A percentile compares a stretch with the other conserved stretches of the same genome.
phyloP scores from a whole-genome alignment of 805 yeast genomes.

The Clavispora santaluciae region DNA sequence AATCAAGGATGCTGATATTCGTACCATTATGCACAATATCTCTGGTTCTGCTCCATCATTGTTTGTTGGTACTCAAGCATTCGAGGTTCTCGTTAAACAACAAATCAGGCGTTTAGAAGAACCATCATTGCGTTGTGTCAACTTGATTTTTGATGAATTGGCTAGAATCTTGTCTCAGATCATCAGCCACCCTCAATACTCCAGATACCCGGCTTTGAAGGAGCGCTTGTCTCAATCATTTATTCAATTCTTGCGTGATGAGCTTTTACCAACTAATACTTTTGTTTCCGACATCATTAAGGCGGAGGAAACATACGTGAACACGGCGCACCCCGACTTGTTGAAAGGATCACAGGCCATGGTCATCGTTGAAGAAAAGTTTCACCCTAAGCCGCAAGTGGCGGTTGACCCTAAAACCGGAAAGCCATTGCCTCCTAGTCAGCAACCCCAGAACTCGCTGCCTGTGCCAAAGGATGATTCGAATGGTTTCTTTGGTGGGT shows the following conservation, averaged over 20 bases:
- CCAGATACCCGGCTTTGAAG: constrained; percentile 87
- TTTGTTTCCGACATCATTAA: constrained; percentile 79
- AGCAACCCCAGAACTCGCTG: constrained; percentile 27
- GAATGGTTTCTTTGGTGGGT: constrained; percentile 92
- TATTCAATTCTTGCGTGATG: constrained; percentile 72
- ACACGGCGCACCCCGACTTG: constrained; percentile 96
- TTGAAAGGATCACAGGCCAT: constrained; percentile 93
- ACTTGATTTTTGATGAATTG: constrained; percentile 88
- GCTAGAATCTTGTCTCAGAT: constrained; percentile 86
- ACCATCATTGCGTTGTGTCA: constrained; percentile 83
- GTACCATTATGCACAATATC: constrained; percentile 95
- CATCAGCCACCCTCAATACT: constrained; percentile 70
- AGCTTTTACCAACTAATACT: constrained; percentile 76
- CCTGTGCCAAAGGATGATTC: constrained; percentile 39
- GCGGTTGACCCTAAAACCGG: constrained; percentile 88
- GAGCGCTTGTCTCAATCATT: constrained; percentile 80
- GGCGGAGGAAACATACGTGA: constrained; percentile 90
- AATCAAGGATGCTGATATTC: constrained; percentile 89
- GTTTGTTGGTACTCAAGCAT: constrained; percentile 96
- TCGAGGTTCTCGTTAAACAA: constrained; percentile 83
- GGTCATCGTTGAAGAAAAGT: constrained; percentile 84
- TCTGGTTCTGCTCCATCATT: constrained; percentile 93
- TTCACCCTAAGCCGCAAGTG: constrained; percentile 70
- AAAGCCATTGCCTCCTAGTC: constrained; percentile 58
- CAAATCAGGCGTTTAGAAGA: constrained; percentile 85